Percentiles rank a stretch among this genome's conserved stretches.
Conservation (phyloP, 306 rosid species). For the Glycine latifolia region DNA sequence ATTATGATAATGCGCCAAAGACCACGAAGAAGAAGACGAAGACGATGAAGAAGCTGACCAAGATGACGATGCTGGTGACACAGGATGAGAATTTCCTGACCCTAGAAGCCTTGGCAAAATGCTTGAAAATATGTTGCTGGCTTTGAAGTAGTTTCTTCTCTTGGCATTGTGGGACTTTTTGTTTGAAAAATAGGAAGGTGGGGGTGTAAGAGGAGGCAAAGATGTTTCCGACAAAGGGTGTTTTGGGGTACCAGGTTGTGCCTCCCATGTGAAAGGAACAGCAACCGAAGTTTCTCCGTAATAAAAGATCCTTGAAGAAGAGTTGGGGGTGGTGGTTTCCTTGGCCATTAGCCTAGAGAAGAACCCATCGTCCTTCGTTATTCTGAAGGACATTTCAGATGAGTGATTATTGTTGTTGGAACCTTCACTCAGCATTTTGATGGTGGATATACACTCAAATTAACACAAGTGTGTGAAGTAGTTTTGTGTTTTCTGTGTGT, state of each 20-base stretch:
- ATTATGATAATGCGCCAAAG: not conserved
- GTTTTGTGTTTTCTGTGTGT: too few relatives aligned
- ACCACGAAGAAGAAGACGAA: conserved; percentile 17
- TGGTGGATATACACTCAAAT: not conserved
- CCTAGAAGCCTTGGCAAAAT: conserved; percentile 27
- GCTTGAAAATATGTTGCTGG: conserved; percentile 21
- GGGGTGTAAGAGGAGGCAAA: conserved; percentile 58
- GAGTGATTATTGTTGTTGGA: not conserved
- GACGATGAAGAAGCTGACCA: conserved; percentile 13
- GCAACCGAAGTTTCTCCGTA: conserved; percentile 51
- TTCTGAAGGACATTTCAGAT: conserved; percentile 53
- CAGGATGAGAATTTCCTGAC: conserved; percentile 36
- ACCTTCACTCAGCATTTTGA: conserved; percentile 36
- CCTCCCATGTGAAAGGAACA: conserved; percentile 58
- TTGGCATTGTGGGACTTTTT: conserved; percentile 24
- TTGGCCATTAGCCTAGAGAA: conserved; percentile 47
- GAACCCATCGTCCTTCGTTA: conserved; percentile 47
- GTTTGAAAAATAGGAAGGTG: conserved; percentile 52
- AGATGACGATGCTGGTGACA: conserved; percentile 19
- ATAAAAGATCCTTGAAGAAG: conserved; percentile 53
- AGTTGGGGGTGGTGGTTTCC: conserved; percentile 37
- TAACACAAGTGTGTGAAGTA: not conserved
- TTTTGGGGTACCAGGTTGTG: conserved; percentile 60
- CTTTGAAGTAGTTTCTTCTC: conserved; percentile 12
- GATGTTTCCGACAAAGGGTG: conserved; percentile 48